Base-by-base conservation (phyloP, 2,329 filamentous ascomycete species). In the Fusarium clavum region DNA sequence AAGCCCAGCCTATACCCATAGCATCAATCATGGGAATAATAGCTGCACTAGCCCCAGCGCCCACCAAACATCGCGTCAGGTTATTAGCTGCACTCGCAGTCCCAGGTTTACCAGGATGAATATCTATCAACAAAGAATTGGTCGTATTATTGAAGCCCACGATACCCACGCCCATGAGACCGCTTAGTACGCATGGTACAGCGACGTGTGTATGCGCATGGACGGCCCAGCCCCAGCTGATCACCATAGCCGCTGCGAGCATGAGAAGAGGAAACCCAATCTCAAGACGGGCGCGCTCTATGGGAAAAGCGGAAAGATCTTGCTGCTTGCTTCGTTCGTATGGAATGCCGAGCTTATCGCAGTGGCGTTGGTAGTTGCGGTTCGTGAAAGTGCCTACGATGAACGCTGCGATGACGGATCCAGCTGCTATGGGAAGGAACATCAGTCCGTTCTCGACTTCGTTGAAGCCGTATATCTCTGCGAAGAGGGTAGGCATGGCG, bases 331-430 rank as follows among this genome's bases (percentile, higher is more conserved):
- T 85, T 69, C 83, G 84, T 58, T 85, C 84, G 57, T 90, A 83
- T 0, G 82, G 74, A 12, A 91, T 79, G 12, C 86, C 86, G 1
- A 87, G 77, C 8, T 79, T 81, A 12, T 78, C 76, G 14, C 90
- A 90, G 61, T 91, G 84, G 2, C 90, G 86, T 3, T 85, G 83
- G 76, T 90, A 94, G 76, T 92, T 93, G 79, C 85, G 85, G 77
- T 93, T 91, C 38, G 92, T 84, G 3, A 88, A 70, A 4, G 83
- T 83, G 1, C 91, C 90, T 5, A 81, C 80, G 5, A 82, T 73
- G 11, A 81, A 69, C 2, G 83, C 84, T 0, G 85, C 81, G 3
- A 82, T 73, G 14, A 85, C 79, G n/a, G 84, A 85, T 2, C 85
- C 86, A 7, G 74, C 78, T 1, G 85, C 86, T 30, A 86, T 73